Conservation (phyloP, 768 basidiomycete genomes). For the Termitomyces sp. region DNA sequence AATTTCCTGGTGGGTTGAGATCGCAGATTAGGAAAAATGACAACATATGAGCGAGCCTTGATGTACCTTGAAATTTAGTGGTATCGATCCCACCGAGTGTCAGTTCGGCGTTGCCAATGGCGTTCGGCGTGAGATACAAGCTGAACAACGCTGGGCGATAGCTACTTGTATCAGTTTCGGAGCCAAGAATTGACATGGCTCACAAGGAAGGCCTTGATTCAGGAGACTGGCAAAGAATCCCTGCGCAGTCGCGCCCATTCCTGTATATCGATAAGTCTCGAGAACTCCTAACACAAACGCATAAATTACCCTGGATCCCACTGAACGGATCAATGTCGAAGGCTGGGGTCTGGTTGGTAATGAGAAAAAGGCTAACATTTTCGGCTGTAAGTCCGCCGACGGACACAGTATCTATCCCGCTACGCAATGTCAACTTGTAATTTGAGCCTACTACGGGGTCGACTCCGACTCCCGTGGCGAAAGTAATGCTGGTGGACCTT, state of each 20-base stretch:
- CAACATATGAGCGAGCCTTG: neutral
- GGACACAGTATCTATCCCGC: conserved; percentile 45
- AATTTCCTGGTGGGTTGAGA: conserved; percentile 28
- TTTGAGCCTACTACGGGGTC: conserved; percentile 49
- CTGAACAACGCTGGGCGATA: conserved; percentile 42
- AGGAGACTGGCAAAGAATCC: conserved; percentile 50
- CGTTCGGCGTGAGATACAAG: conserved; percentile 44
- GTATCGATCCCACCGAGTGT: conserved; percentile 52
- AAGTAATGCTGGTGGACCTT: conserved; percentile 41
- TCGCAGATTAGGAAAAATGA: neutral
- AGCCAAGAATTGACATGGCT: conserved; percentile 13
- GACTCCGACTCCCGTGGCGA: conserved; percentile 53
- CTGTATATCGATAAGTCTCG: conserved; percentile 21
- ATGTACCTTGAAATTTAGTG: conserved; percentile 45
- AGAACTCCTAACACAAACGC: neutral
- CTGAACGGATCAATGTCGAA: conserved; percentile 56
- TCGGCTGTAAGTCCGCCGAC: conserved; percentile 42
- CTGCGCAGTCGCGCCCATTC: conserved; percentile 46
- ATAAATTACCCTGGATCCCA: conserved; percentile 44
- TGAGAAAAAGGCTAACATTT: conserved; percentile 42
- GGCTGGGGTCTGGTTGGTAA: conserved; percentile 49
- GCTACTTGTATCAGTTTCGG: conserved; percentile 15
- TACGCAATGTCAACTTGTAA: conserved; percentile 43
- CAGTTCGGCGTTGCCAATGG: conserved; percentile 48
- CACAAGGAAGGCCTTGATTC: conserved; percentile 48